Conservation (phyloP, 2,329 filamentous ascomycete species). For the Ophiostoma fasciatum region DNA sequence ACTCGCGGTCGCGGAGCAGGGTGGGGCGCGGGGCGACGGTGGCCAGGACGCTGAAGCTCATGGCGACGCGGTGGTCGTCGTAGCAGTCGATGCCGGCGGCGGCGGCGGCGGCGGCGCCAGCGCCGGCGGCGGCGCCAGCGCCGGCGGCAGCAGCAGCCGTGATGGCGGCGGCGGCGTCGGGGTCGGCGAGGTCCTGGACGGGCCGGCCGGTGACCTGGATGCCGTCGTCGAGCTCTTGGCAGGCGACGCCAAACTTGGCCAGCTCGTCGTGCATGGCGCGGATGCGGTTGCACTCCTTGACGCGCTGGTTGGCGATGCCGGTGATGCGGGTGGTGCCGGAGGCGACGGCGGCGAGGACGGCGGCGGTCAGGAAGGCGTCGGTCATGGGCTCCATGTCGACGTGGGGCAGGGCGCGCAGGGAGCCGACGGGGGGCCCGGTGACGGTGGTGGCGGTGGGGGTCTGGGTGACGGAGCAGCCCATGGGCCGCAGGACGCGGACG, state of each 20-base stretch:
- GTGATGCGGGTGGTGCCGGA: slow-evolving; percentile 71
- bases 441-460: slow-evolving; percentile 79
- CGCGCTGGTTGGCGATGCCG: slow-evolving; percentile 92
- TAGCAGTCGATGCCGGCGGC: slow-evolving; percentile 73
- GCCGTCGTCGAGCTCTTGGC: slow-evolving; percentile 84
- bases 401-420: slow-evolving; percentile 59
- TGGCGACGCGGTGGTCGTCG: slow-evolving; percentile 93
- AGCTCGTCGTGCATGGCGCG: slow-evolving; percentile 89
- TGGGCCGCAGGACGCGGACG: slow-evolving; percentile 73
- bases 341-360: slow-evolving; percentile 81
- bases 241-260: slow-evolving; percentile 79
- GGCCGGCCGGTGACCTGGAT: slow-evolving; percentile 54
- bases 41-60: slow-evolving; percentile 91
- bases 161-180: no score
- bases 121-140: no score
- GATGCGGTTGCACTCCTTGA: slow-evolving; percentile 97
- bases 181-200: slow-evolving; percentile 32
- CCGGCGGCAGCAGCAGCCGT: no score
- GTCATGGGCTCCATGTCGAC: slow-evolving; percentile 99
- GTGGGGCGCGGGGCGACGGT: slow-evolving; percentile 56
- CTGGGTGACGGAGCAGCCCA: slow-evolving; percentile 87
- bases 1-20: slow-evolving; percentile 77
- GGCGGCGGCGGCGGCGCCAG: no score
- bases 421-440: slow-evolving; percentile 64
- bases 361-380: slow-evolving; percentile 91